Evolutionary conservation across 441 rosid genomes (phyloP).

Genomic region (Gossypium armourianum): DNA sequence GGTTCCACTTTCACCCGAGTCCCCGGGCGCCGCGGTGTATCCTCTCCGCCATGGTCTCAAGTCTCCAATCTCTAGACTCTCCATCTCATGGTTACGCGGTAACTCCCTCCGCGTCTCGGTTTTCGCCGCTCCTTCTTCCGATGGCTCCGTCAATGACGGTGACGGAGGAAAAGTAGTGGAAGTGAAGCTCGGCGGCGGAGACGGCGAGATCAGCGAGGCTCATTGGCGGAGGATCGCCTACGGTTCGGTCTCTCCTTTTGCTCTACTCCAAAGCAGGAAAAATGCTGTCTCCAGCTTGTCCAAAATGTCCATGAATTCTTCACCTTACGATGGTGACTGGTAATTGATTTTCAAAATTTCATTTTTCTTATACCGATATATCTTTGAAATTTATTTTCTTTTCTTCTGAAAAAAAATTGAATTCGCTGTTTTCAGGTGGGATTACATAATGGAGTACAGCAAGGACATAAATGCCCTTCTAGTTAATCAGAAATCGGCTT

Average conservation of each 20-base stretch:
- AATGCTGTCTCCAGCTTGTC: conserved; percentile 46
- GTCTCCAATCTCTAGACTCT: conserved; percentile 53
- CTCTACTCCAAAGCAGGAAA: conserved; percentile 73
- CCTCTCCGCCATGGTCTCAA: conserved; percentile 59
- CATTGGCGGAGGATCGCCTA: conserved; percentile 70
- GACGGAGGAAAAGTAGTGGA: conserved; percentile 64
- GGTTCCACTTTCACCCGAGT: conserved; percentile 30
- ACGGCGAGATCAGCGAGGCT: conserved; percentile 49
- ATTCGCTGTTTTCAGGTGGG: conserved; percentile 48
- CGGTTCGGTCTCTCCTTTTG: conserved; percentile 78
- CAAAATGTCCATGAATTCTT: conserved; percentile 40
- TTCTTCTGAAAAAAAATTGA: neutral
- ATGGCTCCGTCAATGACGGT: conserved; percentile 23
- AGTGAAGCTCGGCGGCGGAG: conserved; percentile 51
- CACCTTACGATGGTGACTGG: conserved; percentile 61
- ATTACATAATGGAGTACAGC: conserved; percentile 75
- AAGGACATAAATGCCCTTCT: conserved; percentile 62
- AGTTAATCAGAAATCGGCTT: conserved; percentile 29
- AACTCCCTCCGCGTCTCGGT: conserved; percentile 69
- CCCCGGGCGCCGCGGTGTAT: conserved; percentile 30
- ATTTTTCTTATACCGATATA: neutral
- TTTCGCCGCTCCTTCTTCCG: conserved; percentile 23
- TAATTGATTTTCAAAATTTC: conserved; percentile 19
- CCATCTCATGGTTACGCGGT: conserved; percentile 77
- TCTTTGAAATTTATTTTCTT: neutral